Conservation (phyloP, 169 alveolate species). For the Babesia divergens region DNA sequence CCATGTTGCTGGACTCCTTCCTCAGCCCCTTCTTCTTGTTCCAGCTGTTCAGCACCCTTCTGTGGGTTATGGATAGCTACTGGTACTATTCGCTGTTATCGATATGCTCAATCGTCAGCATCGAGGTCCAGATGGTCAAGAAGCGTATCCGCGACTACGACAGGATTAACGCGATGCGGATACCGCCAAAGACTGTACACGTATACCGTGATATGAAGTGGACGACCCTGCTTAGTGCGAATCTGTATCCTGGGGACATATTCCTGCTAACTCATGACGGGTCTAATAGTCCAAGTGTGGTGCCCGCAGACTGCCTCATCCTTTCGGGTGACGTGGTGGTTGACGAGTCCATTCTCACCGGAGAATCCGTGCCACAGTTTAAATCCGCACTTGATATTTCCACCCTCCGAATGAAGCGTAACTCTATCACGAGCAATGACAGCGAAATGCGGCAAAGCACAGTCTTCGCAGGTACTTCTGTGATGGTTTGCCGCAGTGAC, state of each 20-base stretch:
- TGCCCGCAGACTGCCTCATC: constrained; percentile 56
- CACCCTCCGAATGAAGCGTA: not conserved
- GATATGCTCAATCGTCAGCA: constrained; percentile 80
- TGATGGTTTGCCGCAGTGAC: constrained; percentile 75
- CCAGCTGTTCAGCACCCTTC: constrained; percentile 89
- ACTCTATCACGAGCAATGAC: constrained; percentile 55
- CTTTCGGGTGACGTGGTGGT: constrained; percentile 72
- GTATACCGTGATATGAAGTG: constrained; percentile 87
- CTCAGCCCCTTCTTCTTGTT: constrained; percentile 95
- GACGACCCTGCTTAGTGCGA: constrained; percentile 82
- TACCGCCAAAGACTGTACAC: constrained; percentile 81
- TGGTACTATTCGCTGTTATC: constrained; percentile 91
- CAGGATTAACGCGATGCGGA: constrained; percentile 83
- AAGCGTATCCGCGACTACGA: constrained; percentile 77
- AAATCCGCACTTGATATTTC: constrained; percentile 49
- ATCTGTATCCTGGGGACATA: constrained; percentile 94
- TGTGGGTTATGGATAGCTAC: constrained; percentile 96
- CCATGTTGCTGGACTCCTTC: constrained; percentile 89
- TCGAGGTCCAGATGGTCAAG: constrained; percentile 81
- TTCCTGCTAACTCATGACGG: constrained; percentile 57
- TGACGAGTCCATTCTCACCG: constrained; percentile 84
- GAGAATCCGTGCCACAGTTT: constrained; percentile 82
- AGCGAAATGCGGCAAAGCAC: constrained; percentile 78
- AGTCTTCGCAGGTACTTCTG: constrained; percentile 91
- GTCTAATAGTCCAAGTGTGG: constrained; percentile 12